phyloP scores from a whole-genome alignment of 192 early-diverging fungal species.

The Umbelopsis ramanniana region DNA sequence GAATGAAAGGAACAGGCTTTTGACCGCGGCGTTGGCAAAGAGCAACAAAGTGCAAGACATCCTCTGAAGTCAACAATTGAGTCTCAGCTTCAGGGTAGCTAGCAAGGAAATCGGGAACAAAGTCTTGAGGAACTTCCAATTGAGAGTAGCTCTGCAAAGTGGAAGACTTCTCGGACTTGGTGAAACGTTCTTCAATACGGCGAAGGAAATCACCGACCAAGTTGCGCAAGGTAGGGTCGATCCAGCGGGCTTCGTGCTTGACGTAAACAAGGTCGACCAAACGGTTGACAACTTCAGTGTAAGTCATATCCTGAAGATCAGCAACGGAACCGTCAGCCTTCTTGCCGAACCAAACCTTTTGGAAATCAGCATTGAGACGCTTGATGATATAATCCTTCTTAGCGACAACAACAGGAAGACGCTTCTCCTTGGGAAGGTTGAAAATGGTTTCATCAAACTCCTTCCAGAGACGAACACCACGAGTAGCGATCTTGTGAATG shows the following conservation, averaged over 20 bases:
- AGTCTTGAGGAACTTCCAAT: constrained; percentile 66
- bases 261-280: constrained; percentile 84
- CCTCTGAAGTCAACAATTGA: constrained; percentile 83
- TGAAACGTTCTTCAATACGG: constrained; percentile 90
- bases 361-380: constrained; percentile 86
- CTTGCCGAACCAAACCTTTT: constrained; percentile 94
- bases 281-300: constrained; percentile 83
- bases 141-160: constrained; percentile 66
- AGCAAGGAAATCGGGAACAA: constrained; percentile 70
- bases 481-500: constrained; percentile 91
- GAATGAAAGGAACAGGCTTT: constrained; percentile 91
- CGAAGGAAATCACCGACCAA: constrained; percentile 80
- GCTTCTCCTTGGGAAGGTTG: constrained; percentile 82
- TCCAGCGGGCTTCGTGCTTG: constrained; percentile 76
- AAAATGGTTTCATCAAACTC: constrained; percentile 85
- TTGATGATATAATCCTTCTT: constrained; percentile 89
- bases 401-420: constrained; percentile 66
- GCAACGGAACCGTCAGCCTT: constrained; percentile 75
- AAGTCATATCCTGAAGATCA: constrained; percentile 94
- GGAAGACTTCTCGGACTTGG: constrained; percentile 56
- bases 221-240: constrained; percentile 70
- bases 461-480: constrained; percentile 76
- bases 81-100: constrained; percentile 67
- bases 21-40: constrained; percentile 75
- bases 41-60: constrained; percentile 82